Conservation (phyloP, 2,329 filamentous ascomycete species). For the Sclerotinia trifoliorum region DNA sequence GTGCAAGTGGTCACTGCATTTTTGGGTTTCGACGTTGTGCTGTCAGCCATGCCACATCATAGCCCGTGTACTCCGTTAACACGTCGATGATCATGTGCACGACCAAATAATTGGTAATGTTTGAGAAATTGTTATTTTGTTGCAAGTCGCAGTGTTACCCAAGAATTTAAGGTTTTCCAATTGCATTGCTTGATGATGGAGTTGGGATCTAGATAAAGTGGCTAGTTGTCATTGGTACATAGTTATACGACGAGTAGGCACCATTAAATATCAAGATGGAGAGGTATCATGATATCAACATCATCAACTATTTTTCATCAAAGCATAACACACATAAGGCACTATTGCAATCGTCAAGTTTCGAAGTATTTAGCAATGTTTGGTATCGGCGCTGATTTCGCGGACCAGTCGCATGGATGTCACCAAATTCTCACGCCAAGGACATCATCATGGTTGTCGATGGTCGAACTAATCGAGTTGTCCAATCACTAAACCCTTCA, state of each 20-base stretch:
- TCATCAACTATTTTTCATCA: neutral
- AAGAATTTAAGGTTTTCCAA: constrained; percentile 14
- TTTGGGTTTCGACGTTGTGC: neutral
- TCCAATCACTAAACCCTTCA: neutral
- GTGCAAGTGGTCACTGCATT: neutral
- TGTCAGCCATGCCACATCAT: constrained; percentile 9
- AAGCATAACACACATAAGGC: too few species aligned
- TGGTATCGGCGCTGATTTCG: neutral
- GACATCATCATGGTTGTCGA: neutral
- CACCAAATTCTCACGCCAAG: neutral
- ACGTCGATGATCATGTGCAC: constrained; percentile 10
- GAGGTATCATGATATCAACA: neutral
- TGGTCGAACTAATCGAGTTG: neutral
- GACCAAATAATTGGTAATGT: neutral
- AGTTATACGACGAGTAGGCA: neutral
- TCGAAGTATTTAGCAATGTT: neutral
- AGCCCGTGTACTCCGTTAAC: constrained; percentile 11
- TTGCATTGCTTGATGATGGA: neutral
- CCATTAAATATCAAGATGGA: neutral
- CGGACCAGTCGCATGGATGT: neutral
- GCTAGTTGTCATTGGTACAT: neutral
- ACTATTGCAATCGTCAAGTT: neutral
- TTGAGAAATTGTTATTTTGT: neutral
- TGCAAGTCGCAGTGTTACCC: constrained; percentile 15
- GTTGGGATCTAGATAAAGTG: neutral